These are phyloP conservation scores for Plantago elongata DNA, from an alignment of 257 asterid genomes.

Conservation along the genomic window DNA sequence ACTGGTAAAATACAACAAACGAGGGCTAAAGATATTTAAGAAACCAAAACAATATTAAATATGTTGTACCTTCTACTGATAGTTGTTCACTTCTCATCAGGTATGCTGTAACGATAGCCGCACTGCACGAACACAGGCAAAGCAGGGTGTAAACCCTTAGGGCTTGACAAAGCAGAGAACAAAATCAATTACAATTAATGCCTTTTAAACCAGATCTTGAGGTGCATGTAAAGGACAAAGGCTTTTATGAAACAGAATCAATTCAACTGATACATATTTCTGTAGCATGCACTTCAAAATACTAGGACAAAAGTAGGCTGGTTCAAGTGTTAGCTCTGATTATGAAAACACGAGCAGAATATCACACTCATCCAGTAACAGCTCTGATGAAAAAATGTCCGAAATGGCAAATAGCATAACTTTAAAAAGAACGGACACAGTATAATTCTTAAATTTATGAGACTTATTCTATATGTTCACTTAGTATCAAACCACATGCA, in stretches of 20 bases:
- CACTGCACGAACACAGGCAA: constrained; percentile 79
- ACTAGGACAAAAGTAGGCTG: too few species aligned
- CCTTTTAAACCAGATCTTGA: constrained; percentile 23
- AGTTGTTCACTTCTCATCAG: constrained; percentile 91
- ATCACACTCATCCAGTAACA: too few species aligned
- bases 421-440: too few species aligned
- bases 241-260: constrained; percentile 14
- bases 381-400: too few species aligned
- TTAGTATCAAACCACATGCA: too few species aligned
- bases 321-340: too few species aligned
- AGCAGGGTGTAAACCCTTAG: constrained; percentile 55
- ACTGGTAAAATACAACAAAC: constrained; percentile 4
- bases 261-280: background rate
- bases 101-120: constrained; percentile 83
- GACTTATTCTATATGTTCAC: too few species aligned
- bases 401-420: too few species aligned
- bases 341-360: too few species aligned
- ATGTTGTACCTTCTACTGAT: constrained; percentile 68
- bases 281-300: background rate
- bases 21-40: constrained; percentile 9
- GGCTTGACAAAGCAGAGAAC: constrained; percentile 47
- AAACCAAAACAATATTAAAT: constrained; percentile 20
- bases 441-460: too few species aligned
- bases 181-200: constrained; percentile 29
- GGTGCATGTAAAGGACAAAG: constrained; percentile 5